Evolutionary conservation across 2,329 filamentous ascomycete genomes (phyloP).

Genomic region (Byssothecium circinans): DNA sequence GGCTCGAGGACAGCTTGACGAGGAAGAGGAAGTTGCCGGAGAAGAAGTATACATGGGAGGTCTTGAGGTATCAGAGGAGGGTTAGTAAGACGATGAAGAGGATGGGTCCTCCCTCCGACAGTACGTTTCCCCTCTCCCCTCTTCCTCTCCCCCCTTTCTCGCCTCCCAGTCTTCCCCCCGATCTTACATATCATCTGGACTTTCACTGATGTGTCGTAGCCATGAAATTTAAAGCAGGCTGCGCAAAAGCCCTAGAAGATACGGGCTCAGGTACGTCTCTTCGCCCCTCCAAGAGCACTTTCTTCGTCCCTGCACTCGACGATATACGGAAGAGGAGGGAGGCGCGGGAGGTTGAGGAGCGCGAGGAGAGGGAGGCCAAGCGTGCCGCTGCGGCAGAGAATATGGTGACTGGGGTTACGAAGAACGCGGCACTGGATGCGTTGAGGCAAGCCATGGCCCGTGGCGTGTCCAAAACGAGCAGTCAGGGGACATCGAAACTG

Average conservation of each 20-base stretch:
- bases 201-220: constrained; percentile 15
- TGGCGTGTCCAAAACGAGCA: too few species aligned
- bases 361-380: constrained; percentile 7
- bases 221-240: constrained; percentile 35
- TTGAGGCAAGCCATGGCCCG: neutral
- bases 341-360: constrained; percentile 23
- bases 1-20: constrained; percentile 54
- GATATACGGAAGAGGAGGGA: constrained; percentile 25
- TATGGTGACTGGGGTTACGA: neutral
- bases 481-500: neutral
- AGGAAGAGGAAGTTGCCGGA: constrained; percentile 34
- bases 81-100: constrained; percentile 33
- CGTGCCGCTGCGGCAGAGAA: neutral
- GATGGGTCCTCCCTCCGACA: constrained; percentile 27
- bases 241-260: constrained; percentile 31
- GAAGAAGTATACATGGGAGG: constrained; percentile 38
- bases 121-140: constrained; percentile 17
- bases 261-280: constrained; percentile 43
- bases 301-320: constrained; percentile 30
- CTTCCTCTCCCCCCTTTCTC: constrained; percentile 13
- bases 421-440: neutral
- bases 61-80: constrained; percentile 32
- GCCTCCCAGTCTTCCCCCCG: too few species aligned
- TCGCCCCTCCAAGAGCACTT: constrained; percentile 23
- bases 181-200: too few species aligned